phyloP scores from a whole-genome alignment of 164 flowering plant species.

The Vitis vinifera region ASM3070453v1 NC_081810.1:3658001-3658500 shows the following conservation, averaged over 20 bases:
- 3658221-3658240: background rate
- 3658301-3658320: no score
- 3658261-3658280: background rate
- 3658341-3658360: no score
- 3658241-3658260: background rate
- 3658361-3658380: no score
- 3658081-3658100: slow-evolving; percentile 79
- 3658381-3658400: no score
- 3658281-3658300: no score
- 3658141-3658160: slow-evolving; percentile 67
- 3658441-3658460: no score
- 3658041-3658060: slow-evolving; percentile 59
- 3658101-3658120: slow-evolving; percentile 68
- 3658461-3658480: no score
- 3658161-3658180: slow-evolving; percentile 80
- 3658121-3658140: slow-evolving; percentile 68
- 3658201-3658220: background rate
- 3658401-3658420: no score
- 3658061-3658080: slow-evolving; percentile 93
- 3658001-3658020: background rate
- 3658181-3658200: slow-evolving; percentile 46
- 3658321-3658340: no score
- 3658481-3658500: no score
- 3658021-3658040: background rate
- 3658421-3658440: no score